Percentiles rank a stretch among this genome's conserved stretches.
Conservation (phyloP, 164 flowering plant species). For the Paratinospora sagittata region DNA sequence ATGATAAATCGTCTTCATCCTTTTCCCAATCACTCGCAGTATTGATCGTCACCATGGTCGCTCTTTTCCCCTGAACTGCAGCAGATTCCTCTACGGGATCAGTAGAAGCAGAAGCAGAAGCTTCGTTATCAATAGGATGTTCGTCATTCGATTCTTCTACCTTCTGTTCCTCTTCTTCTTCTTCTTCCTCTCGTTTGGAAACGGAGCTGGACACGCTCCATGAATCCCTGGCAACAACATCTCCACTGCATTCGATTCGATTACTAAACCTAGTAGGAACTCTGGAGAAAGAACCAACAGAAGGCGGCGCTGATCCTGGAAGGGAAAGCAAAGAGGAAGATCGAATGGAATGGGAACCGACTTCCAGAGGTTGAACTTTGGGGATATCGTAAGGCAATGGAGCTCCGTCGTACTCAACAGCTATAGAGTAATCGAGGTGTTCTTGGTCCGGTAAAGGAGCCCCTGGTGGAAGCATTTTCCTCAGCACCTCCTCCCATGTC, state of each 20-base stretch:
- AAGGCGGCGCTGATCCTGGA: constrained; percentile 25
- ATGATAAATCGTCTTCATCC: constrained; percentile 24
- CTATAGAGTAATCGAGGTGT: constrained; percentile 76
- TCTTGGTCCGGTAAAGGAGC: constrained; percentile 49
- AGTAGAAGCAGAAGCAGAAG: constrained; percentile 24
- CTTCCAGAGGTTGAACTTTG: constrained; percentile 56
- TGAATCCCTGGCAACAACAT: no score
- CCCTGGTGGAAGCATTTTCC: constrained; percentile 86
- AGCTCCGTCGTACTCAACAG: constrained; percentile 74
- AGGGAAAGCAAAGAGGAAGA: background rate
- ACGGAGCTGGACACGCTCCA: no score
- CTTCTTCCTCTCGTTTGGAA: no score
- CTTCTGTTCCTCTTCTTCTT: no score
- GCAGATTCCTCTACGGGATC: constrained; percentile 23
- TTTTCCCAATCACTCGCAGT: constrained; percentile 47
- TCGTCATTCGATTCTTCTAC: no score
- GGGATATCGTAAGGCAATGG: constrained; percentile 67
- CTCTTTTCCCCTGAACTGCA: constrained; percentile 44
- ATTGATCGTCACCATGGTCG: constrained; percentile 68
- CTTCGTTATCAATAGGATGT: no score
- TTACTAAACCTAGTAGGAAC: no score
- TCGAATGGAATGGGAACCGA: constrained; percentile 32
- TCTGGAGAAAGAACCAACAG: constrained; percentile 43
- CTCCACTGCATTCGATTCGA: no score
- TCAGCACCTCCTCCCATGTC: constrained; percentile 63